Percentiles rank a stretch among this genome's conserved stretches.
phyloP scores from a whole-genome alignment of 2,329 filamentous ascomycete species.

The Chrysoporthe deuterocubensis region DNA sequence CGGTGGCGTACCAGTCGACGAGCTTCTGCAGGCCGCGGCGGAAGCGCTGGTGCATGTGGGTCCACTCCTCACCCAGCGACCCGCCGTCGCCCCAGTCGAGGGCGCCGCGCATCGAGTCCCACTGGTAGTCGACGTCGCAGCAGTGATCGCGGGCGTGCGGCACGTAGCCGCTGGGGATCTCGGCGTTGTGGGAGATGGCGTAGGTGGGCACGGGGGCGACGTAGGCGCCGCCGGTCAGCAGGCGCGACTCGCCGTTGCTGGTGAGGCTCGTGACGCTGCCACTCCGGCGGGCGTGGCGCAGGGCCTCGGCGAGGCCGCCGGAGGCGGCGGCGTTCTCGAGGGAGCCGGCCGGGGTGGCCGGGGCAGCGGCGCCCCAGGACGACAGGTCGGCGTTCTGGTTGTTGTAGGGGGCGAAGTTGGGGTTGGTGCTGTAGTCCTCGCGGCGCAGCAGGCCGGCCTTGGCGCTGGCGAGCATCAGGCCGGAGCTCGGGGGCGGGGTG shows the following conservation, averaged over 20 bases:
- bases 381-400: constrained; percentile 38
- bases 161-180: constrained; percentile 87
- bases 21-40: constrained; percentile 77
- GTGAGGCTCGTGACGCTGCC: constrained; percentile 29
- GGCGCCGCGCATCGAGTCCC: constrained; percentile 85
- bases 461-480: constrained; percentile 84
- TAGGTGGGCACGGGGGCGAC: constrained; percentile 79
- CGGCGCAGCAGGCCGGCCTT: constrained; percentile 84
- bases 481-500: constrained; percentile 82
- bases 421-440: constrained; percentile 65
- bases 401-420: constrained; percentile 39
- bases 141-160: constrained; percentile 89
- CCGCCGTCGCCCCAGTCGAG: constrained; percentile 88
- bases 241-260: constrained; percentile 31
- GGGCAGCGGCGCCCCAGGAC: constrained; percentile 42
- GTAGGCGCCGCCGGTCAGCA: constrained; percentile 54
- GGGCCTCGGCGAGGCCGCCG: constrained; percentile 38
- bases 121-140: constrained; percentile 86
- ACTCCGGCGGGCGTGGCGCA: constrained; percentile 36
- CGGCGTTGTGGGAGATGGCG: constrained; percentile 77
- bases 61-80: constrained; percentile 91
- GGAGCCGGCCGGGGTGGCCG: constrained; percentile 26
- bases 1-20: constrained; percentile 78
- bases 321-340: constrained; percentile 35
- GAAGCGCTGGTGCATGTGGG: constrained; percentile 90